Evolutionary conservation across 1,284 basidiomycete genomes (phyloP), one percentile per base, ranked within the genome.

Genomic region (Rhodotorula sp.): DNA sequence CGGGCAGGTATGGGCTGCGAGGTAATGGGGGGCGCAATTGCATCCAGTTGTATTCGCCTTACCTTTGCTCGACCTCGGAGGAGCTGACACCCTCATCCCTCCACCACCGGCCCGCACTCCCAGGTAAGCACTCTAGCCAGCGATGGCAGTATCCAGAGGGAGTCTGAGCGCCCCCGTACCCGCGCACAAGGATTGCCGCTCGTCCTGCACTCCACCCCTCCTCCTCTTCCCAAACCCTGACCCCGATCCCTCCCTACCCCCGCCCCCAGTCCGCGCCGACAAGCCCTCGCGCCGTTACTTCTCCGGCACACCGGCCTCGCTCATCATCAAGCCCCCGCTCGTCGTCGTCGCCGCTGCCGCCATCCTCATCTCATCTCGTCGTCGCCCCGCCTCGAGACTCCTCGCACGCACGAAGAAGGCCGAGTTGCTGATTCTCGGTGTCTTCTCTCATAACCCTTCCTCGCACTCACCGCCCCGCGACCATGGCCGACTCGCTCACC

Each of bases 401-500:
- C 32, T 21, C 21, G 22, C 44, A 19, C 44, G 6, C 32, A 17
- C 29, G 19, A 29, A 34, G 19, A 8, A 13, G 53, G 53, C 53
- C 53, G 53, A 10, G n/a, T 34, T 34, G 53, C 51, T 41, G 39
- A 41, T 36, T 29, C 54, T 12, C 37, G 56, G 27, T 46, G 13
- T 50, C 15, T 15, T n/a, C 25, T 39, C 17, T 36, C 2, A 13
- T 29, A 12, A 29, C 34, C 21, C 19, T 46, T n/a, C 48, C 25
- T 37, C 44, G n/a, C 27, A 6, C 56, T 19, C n/a, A n/a, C 44
- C n/a, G n/a, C n/a, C n/a, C n/a, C n/a, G n/a, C n/a, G n/a, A 27
- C 66, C 53, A 75, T 75, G 74, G 51, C 71, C 53, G 74, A 75
- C 51, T 67, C 70, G 34, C 54, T 65, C 63, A 63, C 69, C 50